These are phyloP conservation scores for Trichoderma erinaceum DNA, from an alignment of 495 filamentous ascomycete genomes.

Conservation along the genomic window DNA sequence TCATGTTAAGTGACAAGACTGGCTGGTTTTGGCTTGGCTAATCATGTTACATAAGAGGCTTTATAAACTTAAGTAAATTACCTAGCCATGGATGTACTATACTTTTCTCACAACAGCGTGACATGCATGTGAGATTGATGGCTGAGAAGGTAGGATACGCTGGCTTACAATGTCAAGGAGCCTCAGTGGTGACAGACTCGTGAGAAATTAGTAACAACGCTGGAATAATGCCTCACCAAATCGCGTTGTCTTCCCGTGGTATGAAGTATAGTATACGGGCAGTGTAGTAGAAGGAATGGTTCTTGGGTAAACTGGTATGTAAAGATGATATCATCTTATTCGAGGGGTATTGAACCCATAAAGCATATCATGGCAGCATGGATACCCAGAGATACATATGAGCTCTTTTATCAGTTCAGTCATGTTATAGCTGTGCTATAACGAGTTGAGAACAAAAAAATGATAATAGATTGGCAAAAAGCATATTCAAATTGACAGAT, in stretches of 20 bases:
- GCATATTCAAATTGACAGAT: too few species aligned
- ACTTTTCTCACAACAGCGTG: neutral
- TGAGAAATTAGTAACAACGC: neutral
- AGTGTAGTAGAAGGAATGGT: neutral
- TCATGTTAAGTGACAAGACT: neutral
- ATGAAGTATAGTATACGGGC: neutral
- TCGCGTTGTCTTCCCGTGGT: neutral
- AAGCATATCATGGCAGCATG: too few species aligned
- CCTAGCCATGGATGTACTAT: neutral
- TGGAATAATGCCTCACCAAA: neutral
- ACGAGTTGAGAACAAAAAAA: too few species aligned
- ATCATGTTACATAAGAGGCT: neutral
- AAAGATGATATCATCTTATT: too few species aligned
- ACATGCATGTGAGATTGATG: neutral
- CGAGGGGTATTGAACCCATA: too few species aligned
- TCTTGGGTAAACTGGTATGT: too few species aligned
- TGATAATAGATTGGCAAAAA: too few species aligned
- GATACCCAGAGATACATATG: too few species aligned
- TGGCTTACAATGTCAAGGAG: neutral
- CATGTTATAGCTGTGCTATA: too few species aligned
- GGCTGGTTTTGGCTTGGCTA: neutral
- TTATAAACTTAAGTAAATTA: neutral
- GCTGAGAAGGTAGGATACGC: neutral
- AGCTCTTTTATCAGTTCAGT: too few species aligned
- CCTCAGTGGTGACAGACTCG: neutral